Base-by-base conservation (phyloP, 2,329 filamentous ascomycete species). In the Magnaporthiopsis poae region DNA sequence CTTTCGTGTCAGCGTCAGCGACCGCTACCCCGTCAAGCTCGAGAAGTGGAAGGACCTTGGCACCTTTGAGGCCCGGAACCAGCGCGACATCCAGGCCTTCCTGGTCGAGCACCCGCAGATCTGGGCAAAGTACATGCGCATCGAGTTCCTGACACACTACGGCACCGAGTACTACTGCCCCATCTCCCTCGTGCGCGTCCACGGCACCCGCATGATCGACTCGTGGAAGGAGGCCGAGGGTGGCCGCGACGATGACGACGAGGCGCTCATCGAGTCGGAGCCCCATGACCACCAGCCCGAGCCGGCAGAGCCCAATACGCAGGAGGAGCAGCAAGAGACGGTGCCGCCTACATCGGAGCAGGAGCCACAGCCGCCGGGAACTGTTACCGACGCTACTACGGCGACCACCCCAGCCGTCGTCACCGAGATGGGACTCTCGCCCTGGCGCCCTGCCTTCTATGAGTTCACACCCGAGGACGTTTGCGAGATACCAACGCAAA, bases 111-210 rank as follows among this genome's bases (percentile, higher is more conserved):
- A 97, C 72, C 93, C 95, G 0, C 87, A 95, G 69, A 98, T 98
- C 63, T 99, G 92, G 90, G 93, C 95, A 61, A 88, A 94, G 69
- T 99, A 98, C 77, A 78, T 99, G 60, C 87, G 92, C 31, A 87
- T 99, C 67, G 95, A 99, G 74, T 95, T 98, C 70, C 76, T 98
- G 63, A 92, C 88, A 5, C 94, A 99, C 75, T 99, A 94, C 75
- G 95, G 95, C 11, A 96, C 93, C 71, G 95, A 99, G 75, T 99
- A 91, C 75, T 99, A 96, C 75, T 99, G 95, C 73, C 95, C 95
- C 0, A 81, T 99, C 21, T 97, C 94, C 68, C 79, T 99, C 25
- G 81, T 99, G 65, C 87, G 95, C 66, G 90, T 99, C 5, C 95
- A 99, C 77, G 95, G 95, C 8, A 96, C 94, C 0, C 95, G 96